Base-by-base conservation (phyloP, 2,329 filamentous ascomycete species). In the Nigrograna mackinnonii region DNA sequence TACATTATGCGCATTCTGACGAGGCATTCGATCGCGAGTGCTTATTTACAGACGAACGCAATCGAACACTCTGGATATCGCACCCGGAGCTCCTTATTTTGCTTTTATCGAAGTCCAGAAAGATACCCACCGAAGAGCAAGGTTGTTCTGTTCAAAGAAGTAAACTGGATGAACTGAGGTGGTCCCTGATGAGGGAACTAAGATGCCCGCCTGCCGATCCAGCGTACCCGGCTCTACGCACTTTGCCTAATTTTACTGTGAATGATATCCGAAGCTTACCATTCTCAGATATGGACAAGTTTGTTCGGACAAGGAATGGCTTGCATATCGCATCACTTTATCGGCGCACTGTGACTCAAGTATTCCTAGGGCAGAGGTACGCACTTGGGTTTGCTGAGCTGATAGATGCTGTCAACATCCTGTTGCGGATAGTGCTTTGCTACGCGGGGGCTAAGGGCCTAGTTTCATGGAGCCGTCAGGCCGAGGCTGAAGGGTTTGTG, bases 381-480 rank as follows among this genome's bases (percentile, higher is more conserved):
- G 56, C 60, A 3, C 54, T 70, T 5, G 71, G 72, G 1, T 59
- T 71, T 5, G 55, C 66, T 5, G 61, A 61, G 3, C 24, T 70
- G 14, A 43, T 74, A 82, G 52, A 95, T 85, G 58, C 87, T 88
- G 49, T 83, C 79, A 37, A 96, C 81, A 2, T 87, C 82, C 34
- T 85, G 76, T 52, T 94, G 84, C 37, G 81, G 75, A 1, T 89
- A 86, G 1, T 79, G 74, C 17, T 83, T 78, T 60, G 54, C 34
- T 45, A 47, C 54, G 4, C 47, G 54, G 41, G 64, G 60, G 49
- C 50, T 43, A 28, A 37, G 47, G 22, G 40, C 60, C 1, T 67
- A 55, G 36, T 39, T 37, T n/a, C 26, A 9, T 52, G 48, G 49
- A 22, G 26, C 28, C 13, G 12, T n/a, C 9, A 28, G 24, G 24